Evolutionary conservation across 2,329 filamentous ascomycete species (phyloP).

Genomic region (Cytospora paraplurivora): DNA sequence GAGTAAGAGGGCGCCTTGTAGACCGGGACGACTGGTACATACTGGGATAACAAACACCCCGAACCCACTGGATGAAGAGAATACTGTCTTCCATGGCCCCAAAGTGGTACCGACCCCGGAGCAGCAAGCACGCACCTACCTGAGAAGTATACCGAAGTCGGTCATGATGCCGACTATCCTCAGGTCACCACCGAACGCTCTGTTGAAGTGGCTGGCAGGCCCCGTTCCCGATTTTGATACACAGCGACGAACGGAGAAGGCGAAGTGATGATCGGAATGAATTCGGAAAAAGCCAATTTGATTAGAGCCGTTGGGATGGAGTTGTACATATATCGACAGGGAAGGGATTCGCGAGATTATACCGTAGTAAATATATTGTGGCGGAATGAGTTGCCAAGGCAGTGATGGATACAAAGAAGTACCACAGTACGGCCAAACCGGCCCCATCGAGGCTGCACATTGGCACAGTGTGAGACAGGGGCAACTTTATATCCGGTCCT

Average conservation of each 20-base stretch:
- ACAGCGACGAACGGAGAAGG: constrained; percentile 4
- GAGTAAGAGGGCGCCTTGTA: not conserved
- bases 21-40: not conserved
- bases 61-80: not conserved
- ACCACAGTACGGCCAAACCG: not conserved
- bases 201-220: not conserved
- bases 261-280: constrained; percentile 15
- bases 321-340: not conserved
- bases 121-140: too few relatives aligned
- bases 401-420: not conserved
- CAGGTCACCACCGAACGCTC: not conserved
- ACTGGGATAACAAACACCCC: not conserved
- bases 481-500: not conserved
- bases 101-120: too few relatives aligned
- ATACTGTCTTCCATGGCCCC: not conserved
- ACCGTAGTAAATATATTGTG: not conserved
- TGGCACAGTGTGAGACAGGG: constrained; percentile 3
- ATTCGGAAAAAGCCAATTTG: constrained; percentile 4
- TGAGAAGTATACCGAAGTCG: not conserved
- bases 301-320: constrained; percentile 10
- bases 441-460: not conserved
- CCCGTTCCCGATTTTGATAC: not conserved
- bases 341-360: constrained; percentile 17
- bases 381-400: constrained; percentile 5
- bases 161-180: too few relatives aligned